These are phyloP conservation scores for Fusarium concolor DNA, from an alignment of 2,329 filamentous ascomycete species.

Conservation along the genomic window DNA sequence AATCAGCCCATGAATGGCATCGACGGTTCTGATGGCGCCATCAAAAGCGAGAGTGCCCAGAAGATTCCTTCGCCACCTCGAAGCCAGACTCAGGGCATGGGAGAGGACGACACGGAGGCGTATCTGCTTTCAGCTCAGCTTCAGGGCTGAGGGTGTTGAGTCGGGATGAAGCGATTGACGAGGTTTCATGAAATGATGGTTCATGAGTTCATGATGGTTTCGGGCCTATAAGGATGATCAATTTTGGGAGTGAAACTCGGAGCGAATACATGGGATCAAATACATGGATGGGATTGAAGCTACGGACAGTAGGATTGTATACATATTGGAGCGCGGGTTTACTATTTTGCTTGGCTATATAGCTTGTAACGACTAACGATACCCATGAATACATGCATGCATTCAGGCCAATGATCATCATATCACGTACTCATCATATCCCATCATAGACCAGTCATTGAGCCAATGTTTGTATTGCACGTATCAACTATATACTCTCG, in stretches of 20 bases:
- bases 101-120: not conserved
- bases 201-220: too few species aligned
- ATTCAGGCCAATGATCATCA: not conserved
- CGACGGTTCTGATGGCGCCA: not conserved
- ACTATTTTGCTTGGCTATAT: not conserved
- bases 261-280: too few species aligned
- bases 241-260: too few species aligned
- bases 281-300: too few species aligned
- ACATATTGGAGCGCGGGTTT: not conserved
- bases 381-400: conserved; percentile 1
- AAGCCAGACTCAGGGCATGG: conserved; percentile 5
- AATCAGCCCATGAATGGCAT: not conserved
- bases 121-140: too few species aligned
- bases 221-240: not conserved
- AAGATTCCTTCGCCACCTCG: conserved; percentile 8
- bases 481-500: conserved; percentile 37
- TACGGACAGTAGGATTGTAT: not conserved
- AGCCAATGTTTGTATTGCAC: conserved; percentile 6
- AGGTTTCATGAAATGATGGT: too few species aligned
- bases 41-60: not conserved
- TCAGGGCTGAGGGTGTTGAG: not conserved
- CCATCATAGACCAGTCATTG: not conserved
- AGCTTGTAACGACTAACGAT: conserved; percentile 2
- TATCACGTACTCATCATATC: not conserved
- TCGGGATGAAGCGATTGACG: too few species aligned